Evolutionary conservation across 164 flowering plant genomes (phyloP).

Genomic region (Saururus chinensis): DNA sequence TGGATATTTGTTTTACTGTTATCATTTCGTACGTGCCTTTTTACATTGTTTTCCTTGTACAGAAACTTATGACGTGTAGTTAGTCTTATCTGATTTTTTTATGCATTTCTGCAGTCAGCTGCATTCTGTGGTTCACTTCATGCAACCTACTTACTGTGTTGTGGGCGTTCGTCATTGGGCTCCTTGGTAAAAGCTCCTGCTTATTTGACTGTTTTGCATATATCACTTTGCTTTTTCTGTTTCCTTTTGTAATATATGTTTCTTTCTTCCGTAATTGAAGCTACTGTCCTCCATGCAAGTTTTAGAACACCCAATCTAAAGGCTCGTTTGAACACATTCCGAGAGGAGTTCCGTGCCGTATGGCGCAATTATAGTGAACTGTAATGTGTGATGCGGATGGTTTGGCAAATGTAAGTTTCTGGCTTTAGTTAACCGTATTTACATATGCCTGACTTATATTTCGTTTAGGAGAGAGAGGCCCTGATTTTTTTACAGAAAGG

Average conservation of each 20-base stretch:
- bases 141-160: conserved; percentile 63
- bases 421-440: no score
- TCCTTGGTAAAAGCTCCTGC: conserved; percentile 45
- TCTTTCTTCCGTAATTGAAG: conserved; percentile 23
- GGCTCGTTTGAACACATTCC: conserved; percentile 92
- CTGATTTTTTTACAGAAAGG: no score
- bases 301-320: conserved; percentile 92
- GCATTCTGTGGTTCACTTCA: conserved; percentile 78
- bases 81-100: no score
- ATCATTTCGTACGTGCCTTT: conserved; percentile 39
- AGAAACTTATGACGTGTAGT: background rate
- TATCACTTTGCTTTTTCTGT: background rate
- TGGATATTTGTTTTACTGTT: conserved; percentile 73
- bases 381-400: conserved; percentile 19
- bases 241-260: background rate
- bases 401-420: conserved; percentile 14
- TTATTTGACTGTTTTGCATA: background rate
- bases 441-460: no score
- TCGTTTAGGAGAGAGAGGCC: no score
- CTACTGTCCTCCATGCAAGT: conserved; percentile 89
- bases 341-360: conserved; percentile 94
- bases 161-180: conserved; percentile 72
- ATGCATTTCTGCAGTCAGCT: conserved; percentile 36
- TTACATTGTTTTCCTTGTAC: background rate
- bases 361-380: conserved; percentile 98